Percentiles rank a stretch among this genome's conserved stretches.
Conservation (phyloP, 768 basidiomycete genomes). For the Russula lepida region DNA sequence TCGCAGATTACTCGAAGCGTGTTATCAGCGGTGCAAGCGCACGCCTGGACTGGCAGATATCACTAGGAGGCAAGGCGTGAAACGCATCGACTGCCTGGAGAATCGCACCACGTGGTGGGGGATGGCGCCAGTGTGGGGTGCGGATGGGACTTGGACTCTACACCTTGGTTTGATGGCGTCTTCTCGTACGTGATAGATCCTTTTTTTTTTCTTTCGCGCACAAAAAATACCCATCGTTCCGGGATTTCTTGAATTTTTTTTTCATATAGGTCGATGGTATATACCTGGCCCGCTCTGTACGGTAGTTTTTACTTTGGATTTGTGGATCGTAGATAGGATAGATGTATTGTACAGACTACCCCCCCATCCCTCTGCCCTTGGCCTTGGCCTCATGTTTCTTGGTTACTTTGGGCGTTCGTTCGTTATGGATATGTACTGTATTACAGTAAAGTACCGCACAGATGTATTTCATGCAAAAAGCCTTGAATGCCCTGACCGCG, state of each 20-base stretch:
- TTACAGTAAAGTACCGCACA: background rate
- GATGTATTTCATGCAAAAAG: background rate
- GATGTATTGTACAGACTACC: background rate
- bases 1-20: background rate
- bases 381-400: background rate
- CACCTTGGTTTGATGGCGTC: constrained; percentile 10
- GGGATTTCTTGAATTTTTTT: background rate
- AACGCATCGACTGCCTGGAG: constrained; percentile 16
- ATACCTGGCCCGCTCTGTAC: background rate
- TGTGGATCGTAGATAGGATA: background rate
- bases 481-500: background rate
- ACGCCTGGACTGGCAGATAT: constrained; percentile 13
- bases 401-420: constrained; percentile 6
- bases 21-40: constrained; percentile 10
- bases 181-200: background rate
- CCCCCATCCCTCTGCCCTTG: background rate
- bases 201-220: background rate
- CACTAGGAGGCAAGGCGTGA: constrained; percentile 15
- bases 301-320: background rate
- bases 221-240: background rate
- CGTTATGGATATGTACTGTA: constrained; percentile 10
- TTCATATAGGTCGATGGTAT: background rate
- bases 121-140: constrained; percentile 2
- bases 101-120: constrained; percentile 13
- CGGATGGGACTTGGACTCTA: constrained; percentile 12